Conservation (phyloP, 208 protist genomes). For the Trypanosomatidae sp. region DNA sequence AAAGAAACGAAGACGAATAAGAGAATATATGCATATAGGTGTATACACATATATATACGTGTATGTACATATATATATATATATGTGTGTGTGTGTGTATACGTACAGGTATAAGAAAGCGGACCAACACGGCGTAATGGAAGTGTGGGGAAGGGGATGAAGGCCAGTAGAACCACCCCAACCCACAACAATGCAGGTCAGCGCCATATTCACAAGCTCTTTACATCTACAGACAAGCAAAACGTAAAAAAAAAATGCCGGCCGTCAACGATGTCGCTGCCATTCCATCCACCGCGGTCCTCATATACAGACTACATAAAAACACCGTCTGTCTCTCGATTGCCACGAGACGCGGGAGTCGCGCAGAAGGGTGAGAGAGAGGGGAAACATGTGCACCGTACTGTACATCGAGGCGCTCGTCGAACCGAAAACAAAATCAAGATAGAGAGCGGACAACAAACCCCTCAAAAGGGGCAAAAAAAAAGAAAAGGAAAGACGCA, state of each 20-base stretch:
- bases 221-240: not conserved
- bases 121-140: not conserved
- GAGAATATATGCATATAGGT: not conserved
- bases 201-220: not conserved
- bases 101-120: not conserved
- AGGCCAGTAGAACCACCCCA: not conserved
- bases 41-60: not conserved
- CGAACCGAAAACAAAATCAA: not conserved
- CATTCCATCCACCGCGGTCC: not conserved
- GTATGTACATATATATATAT: not conserved
- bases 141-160: not conserved
- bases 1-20: not conserved
- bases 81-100: not conserved
- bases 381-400: not conserved
- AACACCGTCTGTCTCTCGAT: not conserved
- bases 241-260: not conserved
- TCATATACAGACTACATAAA: not conserved
- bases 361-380: not conserved
- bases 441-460: slow-evolving; percentile 9
- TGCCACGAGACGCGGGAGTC: not conserved
- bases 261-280: not conserved
- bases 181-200: not conserved
- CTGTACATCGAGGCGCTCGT: slow-evolving; percentile 1
- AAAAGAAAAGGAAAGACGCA: not conserved
- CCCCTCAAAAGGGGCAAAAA: not conserved